phyloP scores from a whole-genome alignment of 2,329 filamentous ascomycete species.

The Cladosporium sp. region DNA sequence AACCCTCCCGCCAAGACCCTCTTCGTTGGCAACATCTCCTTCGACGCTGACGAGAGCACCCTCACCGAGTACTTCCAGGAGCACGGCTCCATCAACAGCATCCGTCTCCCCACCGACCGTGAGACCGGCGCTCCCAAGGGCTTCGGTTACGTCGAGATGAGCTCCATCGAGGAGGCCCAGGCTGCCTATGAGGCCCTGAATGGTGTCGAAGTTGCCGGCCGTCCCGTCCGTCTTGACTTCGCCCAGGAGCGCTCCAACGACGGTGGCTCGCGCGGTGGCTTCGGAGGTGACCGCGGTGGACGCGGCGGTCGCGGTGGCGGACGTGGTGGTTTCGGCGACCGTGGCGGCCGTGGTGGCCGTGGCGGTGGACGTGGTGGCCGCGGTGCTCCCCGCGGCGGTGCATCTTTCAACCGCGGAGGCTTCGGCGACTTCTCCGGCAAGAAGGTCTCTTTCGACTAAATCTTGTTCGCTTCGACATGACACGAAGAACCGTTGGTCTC shows the following conservation, averaged over 20 bases:
- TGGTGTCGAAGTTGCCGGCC: slow-evolving; percentile 67
- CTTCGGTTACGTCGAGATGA: slow-evolving; percentile 86
- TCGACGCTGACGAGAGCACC: slow-evolving; percentile 72
- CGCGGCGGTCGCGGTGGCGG: slow-evolving; percentile 37
- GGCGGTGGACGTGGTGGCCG: slow-evolving; percentile 50
- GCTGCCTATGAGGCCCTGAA: slow-evolving; percentile 66
- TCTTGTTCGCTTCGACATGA: too few relatives aligned
- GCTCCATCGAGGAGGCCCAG: slow-evolving; percentile 77
- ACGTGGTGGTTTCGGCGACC: slow-evolving; percentile 40
- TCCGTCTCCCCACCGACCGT: slow-evolving; percentile 84
- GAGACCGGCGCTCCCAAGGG: slow-evolving; percentile 84
- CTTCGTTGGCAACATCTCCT: slow-evolving; percentile 88
- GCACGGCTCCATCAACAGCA: slow-evolving; percentile 66
- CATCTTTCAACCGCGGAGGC: slow-evolving; percentile 48
- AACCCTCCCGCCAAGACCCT: slow-evolving; percentile 81
- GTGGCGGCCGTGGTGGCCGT: slow-evolving; percentile 50
- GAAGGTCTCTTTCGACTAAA: slow-evolving; percentile 65
- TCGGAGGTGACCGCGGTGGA: slow-evolving; percentile 37
- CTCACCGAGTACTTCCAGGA: slow-evolving; percentile 71
- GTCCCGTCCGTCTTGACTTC: slow-evolving; percentile 78
- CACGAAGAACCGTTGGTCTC: too few relatives aligned
- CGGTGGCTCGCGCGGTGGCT: slow-evolving; percentile 41
- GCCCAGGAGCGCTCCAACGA: slow-evolving; percentile 60
- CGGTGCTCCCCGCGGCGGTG: slow-evolving; percentile 46
- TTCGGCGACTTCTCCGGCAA: slow-evolving; percentile 70